Evolutionary conservation across 495 filamentous ascomycete species (phyloP).

Genomic region (Echria macrotheca): DNA sequence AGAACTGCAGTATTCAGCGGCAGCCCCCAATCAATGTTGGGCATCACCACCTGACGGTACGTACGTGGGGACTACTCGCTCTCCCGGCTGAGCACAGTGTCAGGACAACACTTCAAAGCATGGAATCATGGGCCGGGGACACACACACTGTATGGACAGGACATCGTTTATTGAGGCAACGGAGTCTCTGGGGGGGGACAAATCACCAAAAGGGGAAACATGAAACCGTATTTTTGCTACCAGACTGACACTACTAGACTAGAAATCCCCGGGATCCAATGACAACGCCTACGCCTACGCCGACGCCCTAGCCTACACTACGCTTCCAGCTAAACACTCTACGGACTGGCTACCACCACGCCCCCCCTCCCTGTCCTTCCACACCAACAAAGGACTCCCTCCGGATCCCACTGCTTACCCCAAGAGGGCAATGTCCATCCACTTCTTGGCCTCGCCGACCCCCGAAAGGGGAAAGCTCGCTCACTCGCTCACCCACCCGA

Average conservation of each 20-base stretch:
- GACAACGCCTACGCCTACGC: background rate
- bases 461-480: constrained; percentile 27
- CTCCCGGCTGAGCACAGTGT: constrained; percentile 9
- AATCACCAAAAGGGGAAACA: no score
- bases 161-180: no score
- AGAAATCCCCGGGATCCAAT: no score
- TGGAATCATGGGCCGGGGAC: background rate
- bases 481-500: background rate
- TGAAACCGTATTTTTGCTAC: no score
- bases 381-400: background rate
- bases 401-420: constrained; percentile 22
- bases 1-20: no score
- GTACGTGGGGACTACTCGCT: no score
- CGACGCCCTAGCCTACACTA: constrained; percentile 10
- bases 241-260: no score
- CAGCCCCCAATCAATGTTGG: no score
- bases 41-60: constrained; percentile 21
- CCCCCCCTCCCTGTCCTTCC: background rate
- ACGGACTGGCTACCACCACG: constrained; percentile 2
- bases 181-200: no score
- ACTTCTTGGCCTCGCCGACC: background rate
- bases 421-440: constrained; percentile 27
- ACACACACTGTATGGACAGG: no score
- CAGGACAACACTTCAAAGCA: no score
- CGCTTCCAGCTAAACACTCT: background rate